Conservation (phyloP, 306 rosid genomes). For the Dryas drummondii region DNA sequence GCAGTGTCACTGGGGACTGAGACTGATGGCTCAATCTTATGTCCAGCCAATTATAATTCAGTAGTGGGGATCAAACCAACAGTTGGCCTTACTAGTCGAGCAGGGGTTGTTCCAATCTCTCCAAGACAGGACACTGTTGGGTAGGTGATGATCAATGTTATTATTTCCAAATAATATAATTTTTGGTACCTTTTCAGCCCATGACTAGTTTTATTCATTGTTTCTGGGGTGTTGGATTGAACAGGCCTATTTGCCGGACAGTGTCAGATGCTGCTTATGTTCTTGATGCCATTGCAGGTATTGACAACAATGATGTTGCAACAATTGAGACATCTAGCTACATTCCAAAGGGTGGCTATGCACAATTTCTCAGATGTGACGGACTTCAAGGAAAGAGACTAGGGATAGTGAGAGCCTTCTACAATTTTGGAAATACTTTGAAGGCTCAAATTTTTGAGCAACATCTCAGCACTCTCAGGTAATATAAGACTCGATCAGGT, state of each 20-base stretch:
- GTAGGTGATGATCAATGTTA: constrained; percentile 23
- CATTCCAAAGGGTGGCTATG: constrained; percentile 57
- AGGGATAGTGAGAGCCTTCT: constrained; percentile 42
- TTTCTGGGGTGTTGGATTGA: not conserved
- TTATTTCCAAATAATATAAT: not conserved
- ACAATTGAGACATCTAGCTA: constrained; percentile 44
- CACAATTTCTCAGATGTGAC: constrained; percentile 46
- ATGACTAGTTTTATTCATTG: not conserved
- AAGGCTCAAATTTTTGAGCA: constrained; percentile 33
- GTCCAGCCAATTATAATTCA: constrained; percentile 60
- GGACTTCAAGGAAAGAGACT: constrained; percentile 56
- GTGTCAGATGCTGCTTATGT: constrained; percentile 74
- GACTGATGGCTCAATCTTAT: constrained; percentile 56
- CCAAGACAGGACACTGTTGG: constrained; percentile 66
- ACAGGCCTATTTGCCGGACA: constrained; percentile 72
- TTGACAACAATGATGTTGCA: constrained; percentile 52
- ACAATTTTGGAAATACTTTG: constrained; percentile 22
- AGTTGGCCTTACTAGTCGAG: constrained; percentile 69
- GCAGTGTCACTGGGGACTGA: constrained; percentile 66
- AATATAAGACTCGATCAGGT: not conserved
- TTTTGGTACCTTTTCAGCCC: not conserved
- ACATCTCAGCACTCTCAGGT: constrained; percentile 63
- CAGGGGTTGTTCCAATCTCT: constrained; percentile 56
- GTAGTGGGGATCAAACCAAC: constrained; percentile 76
- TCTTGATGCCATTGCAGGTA: constrained; percentile 68